Conservation (phyloP, 1,139 yeast genomes). For the Cylindricascospora bacillispora region DNA sequence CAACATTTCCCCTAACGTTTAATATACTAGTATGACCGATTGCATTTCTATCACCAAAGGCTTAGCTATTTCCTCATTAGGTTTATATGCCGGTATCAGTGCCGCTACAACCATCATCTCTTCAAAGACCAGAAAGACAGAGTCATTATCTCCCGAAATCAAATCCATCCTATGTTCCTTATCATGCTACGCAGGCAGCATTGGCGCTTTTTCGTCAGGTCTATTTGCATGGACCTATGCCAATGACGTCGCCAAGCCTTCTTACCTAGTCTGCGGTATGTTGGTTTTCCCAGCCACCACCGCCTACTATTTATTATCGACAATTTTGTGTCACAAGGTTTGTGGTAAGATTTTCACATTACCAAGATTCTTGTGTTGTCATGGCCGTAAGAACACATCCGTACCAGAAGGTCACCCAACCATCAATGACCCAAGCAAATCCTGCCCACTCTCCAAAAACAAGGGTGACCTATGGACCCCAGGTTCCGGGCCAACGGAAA, state of each 20-base stretch:
- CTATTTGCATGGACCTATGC: slow-evolving; percentile 25
- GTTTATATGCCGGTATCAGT: slow-evolving; percentile 89
- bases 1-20: no score
- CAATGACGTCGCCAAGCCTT: slow-evolving; percentile 21
- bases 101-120: slow-evolving; percentile 61
- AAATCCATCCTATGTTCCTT: slow-evolving; percentile 14
- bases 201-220: slow-evolving; percentile 21
- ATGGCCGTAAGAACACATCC: neutral
- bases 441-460: slow-evolving; percentile 5
- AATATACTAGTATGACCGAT: no score
- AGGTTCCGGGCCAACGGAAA: slow-evolving; percentile 5
- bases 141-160: slow-evolving; percentile 17
- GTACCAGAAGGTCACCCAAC: slow-evolving; percentile 3
- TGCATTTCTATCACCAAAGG: no score
- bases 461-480: slow-evolving; percentile 1
- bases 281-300: slow-evolving; percentile 9
- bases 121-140: slow-evolving; percentile 15
- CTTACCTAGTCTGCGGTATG: slow-evolving; percentile 17
- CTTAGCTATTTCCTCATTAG: slow-evolving; percentile 77
- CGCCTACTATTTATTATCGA: slow-evolving; percentile 6
- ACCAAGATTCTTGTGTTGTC: neutral
- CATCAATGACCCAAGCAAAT: slow-evolving; percentile 1
- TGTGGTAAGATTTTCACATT: slow-evolving; percentile 3
- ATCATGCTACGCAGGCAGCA: slow-evolving; percentile 14
- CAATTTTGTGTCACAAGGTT: slow-evolving; percentile 5